These are phyloP conservation scores for Tilletia setariae DNA, from an alignment of 1,284 basidiomycete species.

Conservation along the genomic window DNA sequence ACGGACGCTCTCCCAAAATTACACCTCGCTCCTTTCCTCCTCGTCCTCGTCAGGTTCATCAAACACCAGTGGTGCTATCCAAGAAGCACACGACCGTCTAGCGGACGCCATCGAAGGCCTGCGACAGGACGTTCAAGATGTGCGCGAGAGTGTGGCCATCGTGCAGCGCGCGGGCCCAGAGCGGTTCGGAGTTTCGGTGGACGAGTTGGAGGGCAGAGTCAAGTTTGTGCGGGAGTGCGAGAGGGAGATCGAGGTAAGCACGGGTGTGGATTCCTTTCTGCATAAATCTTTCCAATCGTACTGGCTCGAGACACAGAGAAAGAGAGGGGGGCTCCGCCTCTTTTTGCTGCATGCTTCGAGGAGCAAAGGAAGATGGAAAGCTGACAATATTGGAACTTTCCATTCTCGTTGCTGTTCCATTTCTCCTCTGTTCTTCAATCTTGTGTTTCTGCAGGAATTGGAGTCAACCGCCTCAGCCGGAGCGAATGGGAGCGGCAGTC, in stretches of 20 bases:
- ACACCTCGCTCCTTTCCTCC: constrained; percentile 25
- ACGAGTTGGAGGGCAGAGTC: constrained; percentile 36
- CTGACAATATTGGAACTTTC: no score
- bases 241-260: constrained; percentile 31
- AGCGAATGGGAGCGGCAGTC: neutral
- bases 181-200: constrained; percentile 38
- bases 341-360: no score
- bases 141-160: constrained; percentile 44
- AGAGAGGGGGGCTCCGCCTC: neutral
- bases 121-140: constrained; percentile 45
- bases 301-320: neutral
- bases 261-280: neutral
- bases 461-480: neutral
- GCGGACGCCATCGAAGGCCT: constrained; percentile 37
- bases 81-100: constrained; percentile 34
- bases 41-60: neutral
- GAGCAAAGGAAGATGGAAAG: no score
- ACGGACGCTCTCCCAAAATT: constrained; percentile 30
- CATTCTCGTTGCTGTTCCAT: no score
- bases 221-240: constrained; percentile 39
- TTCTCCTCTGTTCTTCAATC: neutral
- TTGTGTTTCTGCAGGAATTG: neutral
- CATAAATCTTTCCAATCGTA: neutral
- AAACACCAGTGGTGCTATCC: constrained; percentile 6
- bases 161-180: constrained; percentile 46